Percentiles rank a stretch among this genome's conserved stretches.
Evolutionary conservation across 2,329 filamentous ascomycete genomes (phyloP).

Genomic region (Raffaelea albimanens): DNA sequence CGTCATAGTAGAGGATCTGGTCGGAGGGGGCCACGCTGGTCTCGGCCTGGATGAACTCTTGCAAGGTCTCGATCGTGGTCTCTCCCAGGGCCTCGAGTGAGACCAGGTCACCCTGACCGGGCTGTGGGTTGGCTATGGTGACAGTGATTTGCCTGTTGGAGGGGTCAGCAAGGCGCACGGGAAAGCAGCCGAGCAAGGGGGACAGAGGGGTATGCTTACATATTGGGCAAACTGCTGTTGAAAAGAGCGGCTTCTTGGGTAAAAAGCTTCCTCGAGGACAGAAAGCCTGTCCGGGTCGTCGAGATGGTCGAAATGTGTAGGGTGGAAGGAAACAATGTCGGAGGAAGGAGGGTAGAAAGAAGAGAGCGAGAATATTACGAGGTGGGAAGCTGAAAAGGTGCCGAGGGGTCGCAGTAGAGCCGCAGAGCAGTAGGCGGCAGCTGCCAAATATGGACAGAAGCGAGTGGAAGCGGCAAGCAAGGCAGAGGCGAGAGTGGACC

Average conservation of each 20-base stretch:
- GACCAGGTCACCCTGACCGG: slow-evolving; percentile 64
- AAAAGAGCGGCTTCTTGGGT: too few species aligned
- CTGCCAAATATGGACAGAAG: too few species aligned
- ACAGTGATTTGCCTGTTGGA: slow-evolving; percentile 71
- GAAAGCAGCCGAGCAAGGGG: background rate
- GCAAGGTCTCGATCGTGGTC: slow-evolving; percentile 76
- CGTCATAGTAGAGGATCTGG: slow-evolving; percentile 88
- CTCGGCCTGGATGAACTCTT: slow-evolving; percentile 81
- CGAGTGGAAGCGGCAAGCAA: background rate
- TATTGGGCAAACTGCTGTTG: slow-evolving; percentile 3
- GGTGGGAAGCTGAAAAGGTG: too few species aligned
- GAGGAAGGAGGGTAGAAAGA: too few species aligned
- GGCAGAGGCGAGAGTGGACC: background rate
- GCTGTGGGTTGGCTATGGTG: slow-evolving; percentile 67
- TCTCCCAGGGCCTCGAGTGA: slow-evolving; percentile 73
- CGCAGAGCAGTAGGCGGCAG: too few species aligned
- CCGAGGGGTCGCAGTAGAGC: too few species aligned
- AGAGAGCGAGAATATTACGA: too few species aligned
- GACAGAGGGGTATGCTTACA: background rate
- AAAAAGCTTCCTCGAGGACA: too few species aligned
- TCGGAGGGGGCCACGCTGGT: slow-evolving; percentile 59
- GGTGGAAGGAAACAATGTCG: too few species aligned
- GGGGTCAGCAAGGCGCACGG: background rate
- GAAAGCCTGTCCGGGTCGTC: too few species aligned
- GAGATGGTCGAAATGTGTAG: too few species aligned